phyloP scores from a whole-genome alignment of 2,329 filamentous ascomycete species.

The Ilyonectria sp. region DNA sequence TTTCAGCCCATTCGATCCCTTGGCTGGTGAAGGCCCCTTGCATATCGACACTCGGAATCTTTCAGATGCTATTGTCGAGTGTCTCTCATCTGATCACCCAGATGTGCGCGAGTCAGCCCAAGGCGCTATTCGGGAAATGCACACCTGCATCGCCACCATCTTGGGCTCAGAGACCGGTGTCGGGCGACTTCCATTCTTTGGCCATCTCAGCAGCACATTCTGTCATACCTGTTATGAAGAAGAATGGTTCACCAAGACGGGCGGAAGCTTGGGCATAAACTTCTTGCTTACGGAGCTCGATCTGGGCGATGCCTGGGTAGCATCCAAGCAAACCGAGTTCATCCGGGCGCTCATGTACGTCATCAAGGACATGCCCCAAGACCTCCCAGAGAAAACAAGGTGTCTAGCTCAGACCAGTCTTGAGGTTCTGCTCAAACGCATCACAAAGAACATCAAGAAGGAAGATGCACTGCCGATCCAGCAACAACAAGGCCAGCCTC shows the following conservation, averaged over 20 bases:
- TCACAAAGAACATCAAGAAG: constrained; percentile 84
- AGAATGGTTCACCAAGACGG: constrained; percentile 98
- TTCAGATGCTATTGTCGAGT: constrained; percentile 91
- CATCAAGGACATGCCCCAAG: constrained; percentile 97
- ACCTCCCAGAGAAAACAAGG: constrained; percentile 91
- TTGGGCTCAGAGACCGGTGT: constrained; percentile 83
- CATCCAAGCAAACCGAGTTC: constrained; percentile 87
- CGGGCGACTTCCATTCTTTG: constrained; percentile 86
- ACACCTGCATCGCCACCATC: constrained; percentile 82
- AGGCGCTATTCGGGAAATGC: constrained; percentile 82
- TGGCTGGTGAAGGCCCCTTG: constrained; percentile 88
- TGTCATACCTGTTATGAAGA: constrained; percentile 97
- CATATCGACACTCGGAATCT: constrained; percentile 90
- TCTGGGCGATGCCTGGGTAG: constrained; percentile 87
- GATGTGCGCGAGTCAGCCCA: constrained; percentile 88
- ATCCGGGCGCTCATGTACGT: constrained; percentile 95
- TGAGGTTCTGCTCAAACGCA: constrained; percentile 82
- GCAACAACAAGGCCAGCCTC: constrained; percentile 60
- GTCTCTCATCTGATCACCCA: constrained; percentile 86
- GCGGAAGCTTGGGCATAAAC: constrained; percentile 91
- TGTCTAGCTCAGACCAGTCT: constrained; percentile 87
- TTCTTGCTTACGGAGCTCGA: constrained; percentile 88
- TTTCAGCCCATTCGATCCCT: constrained; percentile 85
- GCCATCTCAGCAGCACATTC: constrained; percentile 85
- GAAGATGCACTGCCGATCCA: constrained; percentile 71